phyloP scores from a whole-genome alignment of 345 rosid genomes.

The Pistacia vera region DNA sequence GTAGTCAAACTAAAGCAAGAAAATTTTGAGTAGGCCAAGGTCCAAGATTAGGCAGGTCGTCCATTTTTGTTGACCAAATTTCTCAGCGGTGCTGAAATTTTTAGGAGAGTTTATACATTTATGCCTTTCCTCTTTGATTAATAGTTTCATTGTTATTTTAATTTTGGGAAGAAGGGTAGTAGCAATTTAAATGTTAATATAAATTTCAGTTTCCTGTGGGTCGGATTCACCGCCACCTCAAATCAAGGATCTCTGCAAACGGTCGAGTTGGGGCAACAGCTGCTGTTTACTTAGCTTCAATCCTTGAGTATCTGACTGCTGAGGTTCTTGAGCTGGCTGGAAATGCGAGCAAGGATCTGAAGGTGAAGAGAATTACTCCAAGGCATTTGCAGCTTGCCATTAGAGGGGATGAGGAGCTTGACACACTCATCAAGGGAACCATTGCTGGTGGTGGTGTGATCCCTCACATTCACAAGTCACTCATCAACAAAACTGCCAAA shows the following conservation, averaged over 20 bases:
- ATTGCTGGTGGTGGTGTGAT: slow-evolving; percentile 79
- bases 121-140: too few species aligned
- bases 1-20: too few species aligned
- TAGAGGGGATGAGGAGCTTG: slow-evolving; percentile 59
- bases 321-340: slow-evolving; percentile 83
- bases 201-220: slow-evolving; percentile 69
- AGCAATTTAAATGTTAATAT: too few species aligned
- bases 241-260: slow-evolving; percentile 51
- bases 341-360: slow-evolving; percentile 74
- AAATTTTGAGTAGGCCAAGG: too few species aligned
- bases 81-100: too few species aligned
- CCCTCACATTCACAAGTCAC: slow-evolving; percentile 92
- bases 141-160: too few species aligned
- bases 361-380: slow-evolving; percentile 73
- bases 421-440: slow-evolving; percentile 77
- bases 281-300: slow-evolving; percentile 70
- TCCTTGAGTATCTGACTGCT: slow-evolving; percentile 73
- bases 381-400: slow-evolving; percentile 58
- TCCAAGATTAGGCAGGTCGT: too few species aligned
- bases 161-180: too few species aligned
- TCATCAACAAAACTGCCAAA: slow-evolving; percentile 79
- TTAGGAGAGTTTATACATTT: too few species aligned
- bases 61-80: too few species aligned
- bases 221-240: slow-evolving; percentile 75
- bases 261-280: slow-evolving; percentile 87